Evolutionary conservation across 495 filamentous ascomycete species (phyloP), one percentile per base, ranked within the genome.

Genomic region (Pyrenula massariospora): DNA sequence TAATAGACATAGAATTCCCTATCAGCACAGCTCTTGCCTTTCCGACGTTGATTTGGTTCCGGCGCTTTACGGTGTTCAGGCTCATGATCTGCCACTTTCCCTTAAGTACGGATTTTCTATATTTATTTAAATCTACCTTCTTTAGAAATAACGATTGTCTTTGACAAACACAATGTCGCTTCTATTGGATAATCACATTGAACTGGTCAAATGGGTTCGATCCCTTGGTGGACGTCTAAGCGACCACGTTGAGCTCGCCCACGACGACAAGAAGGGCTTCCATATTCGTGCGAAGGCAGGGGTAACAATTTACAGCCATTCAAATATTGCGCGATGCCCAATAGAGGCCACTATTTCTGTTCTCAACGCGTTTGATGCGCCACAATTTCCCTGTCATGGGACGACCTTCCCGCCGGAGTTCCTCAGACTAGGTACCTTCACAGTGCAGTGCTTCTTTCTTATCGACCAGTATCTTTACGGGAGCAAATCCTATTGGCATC

Each of bases 401-500:
- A 62, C 50, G 0, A 24, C 48, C 0, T 54, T 52, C 20, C 50
- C 60, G 8, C 56, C 57, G 1, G 25, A 62, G 1, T 76, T 77
- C 54, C 63, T 66, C 12, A 61, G 61, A 53, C 73, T 66, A 0
- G 54, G 74, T 8, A 59, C 62, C 12, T 57, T 75, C 25, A 61
- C 63, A 20, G 65, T 69, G 0, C 58, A 64, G 15, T 70, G 70
- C 48, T 79, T 85, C 59, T 82, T 84, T 60, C 69, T 88, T 0
- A 74, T 82, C 55, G 71, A 78, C 22, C 79, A 88, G 61, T 73
- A 72, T 60, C 59, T 82, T 36, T 65, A 75, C 5, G 71, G 68
- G 1, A 36, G 65, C 15, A 56, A 70, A n/a, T 76, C 79, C 0
- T 80, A 79, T 57, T 88, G 84, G 84, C 72, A 66, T 62, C 81